Evolutionary conservation across 2,329 filamentous ascomycete genomes (phyloP), one percentile per base, ranked within the genome.

Genomic region (Periconia digitata): DNA sequence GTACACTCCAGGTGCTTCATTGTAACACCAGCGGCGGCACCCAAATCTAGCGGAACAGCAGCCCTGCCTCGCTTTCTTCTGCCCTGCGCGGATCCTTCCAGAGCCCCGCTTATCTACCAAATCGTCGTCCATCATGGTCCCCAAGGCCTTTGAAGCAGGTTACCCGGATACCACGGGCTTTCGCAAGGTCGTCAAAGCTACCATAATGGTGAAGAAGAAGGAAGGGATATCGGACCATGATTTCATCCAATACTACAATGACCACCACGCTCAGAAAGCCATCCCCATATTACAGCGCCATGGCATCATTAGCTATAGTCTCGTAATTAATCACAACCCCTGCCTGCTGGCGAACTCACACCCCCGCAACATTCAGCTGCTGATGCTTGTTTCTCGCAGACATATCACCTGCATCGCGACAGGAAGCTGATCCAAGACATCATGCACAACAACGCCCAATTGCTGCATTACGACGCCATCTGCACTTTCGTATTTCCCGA

Each of bases 401-500:
- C 74, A 12, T 77, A 77, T 51, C 75, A 75, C 52, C 62, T 76
- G 3, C 57, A 70, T 44, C 67, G 74, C 13, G 75, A 77, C 49
- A 68, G 72, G 22, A 74, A 70, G 42, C 36, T 73, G 42, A 69
- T 76, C 44, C 68, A 72, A 42, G 74, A 77, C 51, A 77, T 76
- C 56, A 60, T 77, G 55, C 72, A 73, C 46, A 74, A 74, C 17
- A 71, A 74, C 46, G 74, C 73, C 8, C 62, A 69, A 43, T 64
- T 77, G 49, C 55, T 74, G 41, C 69, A 74, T 43, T 76, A 75
- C 57, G 74, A 77, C 53, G 75, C 75, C 41, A 76, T 77, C 27
- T 77, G 75, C 63, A 76, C 73, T 10, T 76, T 76, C 57, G 73
- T 75, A 45, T 77, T 77, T 51, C 69, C 69, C 41, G 74, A 76